phyloP scores from a whole-genome alignment of 164 flowering plant species.

The Vitis rotundifolia region DNA sequence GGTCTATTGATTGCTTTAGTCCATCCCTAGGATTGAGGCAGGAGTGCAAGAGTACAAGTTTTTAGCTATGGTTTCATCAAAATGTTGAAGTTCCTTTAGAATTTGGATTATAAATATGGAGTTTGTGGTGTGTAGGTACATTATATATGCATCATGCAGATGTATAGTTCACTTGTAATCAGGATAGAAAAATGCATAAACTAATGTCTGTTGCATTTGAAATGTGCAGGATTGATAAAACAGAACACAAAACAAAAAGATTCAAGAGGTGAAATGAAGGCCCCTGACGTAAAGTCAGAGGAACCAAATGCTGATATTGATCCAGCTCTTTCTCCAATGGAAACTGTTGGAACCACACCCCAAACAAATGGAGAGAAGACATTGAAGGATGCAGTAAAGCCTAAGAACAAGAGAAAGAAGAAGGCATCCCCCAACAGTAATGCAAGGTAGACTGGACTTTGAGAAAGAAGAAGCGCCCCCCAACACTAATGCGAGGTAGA shows the following conservation, averaged over 20 bases:
- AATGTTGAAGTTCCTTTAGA: too few relatives aligned
- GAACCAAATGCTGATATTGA: constrained; percentile 17
- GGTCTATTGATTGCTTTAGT: too few relatives aligned
- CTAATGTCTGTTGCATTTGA: background rate
- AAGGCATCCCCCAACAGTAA: constrained; percentile 23
- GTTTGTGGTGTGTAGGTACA: too few relatives aligned
- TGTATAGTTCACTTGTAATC: too few relatives aligned
- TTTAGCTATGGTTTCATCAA: too few relatives aligned
- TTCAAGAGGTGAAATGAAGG: constrained; percentile 10
- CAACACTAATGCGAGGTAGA: background rate
- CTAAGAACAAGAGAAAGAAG: constrained; percentile 67
- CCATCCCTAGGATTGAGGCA: too few relatives aligned
- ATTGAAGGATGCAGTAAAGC: constrained; percentile 81
- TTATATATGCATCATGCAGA: too few relatives aligned
- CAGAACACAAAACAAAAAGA: constrained; percentile 16
- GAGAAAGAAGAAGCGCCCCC: constrained; percentile 7
- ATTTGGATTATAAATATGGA: too few relatives aligned
- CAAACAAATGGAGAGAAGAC: constrained; percentile 39
- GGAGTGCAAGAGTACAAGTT: too few relatives aligned
- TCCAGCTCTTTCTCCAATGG: constrained; percentile 20
- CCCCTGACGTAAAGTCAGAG: constrained; percentile 18
- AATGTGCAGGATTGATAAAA: constrained; percentile 35
- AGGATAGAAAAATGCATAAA: too few relatives aligned
- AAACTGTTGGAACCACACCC: constrained; percentile 14
- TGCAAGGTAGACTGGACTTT: constrained; percentile 20